Evolutionary conservation across 2,329 filamentous ascomycete species (phyloP), one percentile per base, ranked within the genome.

Genomic region (Didymella lethalis): DNA sequence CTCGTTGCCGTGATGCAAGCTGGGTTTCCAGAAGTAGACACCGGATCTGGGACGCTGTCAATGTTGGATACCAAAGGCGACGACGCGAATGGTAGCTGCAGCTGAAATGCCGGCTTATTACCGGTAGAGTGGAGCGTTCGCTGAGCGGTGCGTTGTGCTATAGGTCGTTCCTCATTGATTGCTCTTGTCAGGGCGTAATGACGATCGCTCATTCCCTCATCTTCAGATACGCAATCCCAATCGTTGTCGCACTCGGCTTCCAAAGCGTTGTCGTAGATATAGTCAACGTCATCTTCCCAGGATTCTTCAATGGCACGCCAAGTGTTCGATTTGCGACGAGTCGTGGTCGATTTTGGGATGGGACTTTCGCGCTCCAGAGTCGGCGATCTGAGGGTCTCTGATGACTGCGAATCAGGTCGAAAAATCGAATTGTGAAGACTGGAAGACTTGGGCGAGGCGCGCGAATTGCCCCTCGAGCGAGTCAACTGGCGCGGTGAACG

Each of bases 241-340:
- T 87, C 84, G 57, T 86, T 86, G 61, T 88, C 80, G 63, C 83
- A 87, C 51, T 84, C 83, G 1, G 85, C 85, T 71, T 88, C 86
- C 6, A 85, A 82, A 26, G 83, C 84, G 67, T 86, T 82, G 60
- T 87, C 83, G 64, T 88, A 88, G 66, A 84, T 86, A 66, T 84
- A 87, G 63, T 88, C 85, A 55, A 88, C 84, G 59, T 86, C 85
- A 38, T 86, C 85, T 65, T 88, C 85, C 86, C 86, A 88, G 1
- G 82, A 83, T 14, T 73, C 73, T 48, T 81, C 79, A 28, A 77
- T 71, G 16, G 63, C 70, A 26, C 70, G 70, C 70, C 74, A 76
- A 11, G 70, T 71, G 50, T 72, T 75, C 1, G 74, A 77, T 41
- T 69, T 68, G 46, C 72, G 70, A 31, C 70, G 69, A n/a, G 61